These are phyloP conservation scores for Hypoxylon sp. DNA, from an alignment of 2,329 filamentous ascomycete genomes.

Conservation along the genomic window DNA sequence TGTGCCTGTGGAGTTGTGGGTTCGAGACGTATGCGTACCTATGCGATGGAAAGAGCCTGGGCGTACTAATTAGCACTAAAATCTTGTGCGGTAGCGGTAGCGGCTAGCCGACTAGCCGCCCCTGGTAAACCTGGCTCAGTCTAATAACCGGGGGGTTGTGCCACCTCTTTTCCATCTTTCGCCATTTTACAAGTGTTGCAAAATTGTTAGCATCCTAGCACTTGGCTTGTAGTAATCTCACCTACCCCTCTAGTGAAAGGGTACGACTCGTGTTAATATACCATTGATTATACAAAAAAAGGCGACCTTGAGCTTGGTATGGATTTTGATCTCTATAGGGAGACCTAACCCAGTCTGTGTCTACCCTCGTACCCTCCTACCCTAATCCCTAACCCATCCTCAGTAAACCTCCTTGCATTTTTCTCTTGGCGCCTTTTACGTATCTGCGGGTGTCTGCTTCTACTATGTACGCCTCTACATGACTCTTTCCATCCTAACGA, in stretches of 20 bases:
- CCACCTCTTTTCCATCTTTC: not conserved
- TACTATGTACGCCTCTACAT: not conserved
- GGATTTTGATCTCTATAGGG: no score
- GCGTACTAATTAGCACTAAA: constrained; percentile 4
- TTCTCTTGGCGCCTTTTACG: no score
- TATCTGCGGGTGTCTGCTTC: not conserved
- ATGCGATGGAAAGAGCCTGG: constrained; percentile 22
- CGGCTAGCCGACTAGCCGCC: not conserved
- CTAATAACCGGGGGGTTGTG: not conserved
- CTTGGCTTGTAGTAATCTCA: constrained; percentile 35
- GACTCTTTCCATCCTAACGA: not conserved
- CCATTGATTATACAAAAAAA: constrained; percentile 26
- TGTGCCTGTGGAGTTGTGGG: not conserved
- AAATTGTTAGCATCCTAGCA: constrained; percentile 36
- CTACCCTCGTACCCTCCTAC: no score
- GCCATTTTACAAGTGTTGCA: not conserved
- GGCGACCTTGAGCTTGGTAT: not conserved
- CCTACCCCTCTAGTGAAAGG: constrained; percentile 17
- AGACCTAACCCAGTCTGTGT: not conserved
- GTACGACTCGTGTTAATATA: constrained; percentile 29
- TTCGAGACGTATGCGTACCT: not conserved
- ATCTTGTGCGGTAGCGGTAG: constrained; percentile 3
- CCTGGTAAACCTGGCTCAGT: not conserved
- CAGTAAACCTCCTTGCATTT: no score
- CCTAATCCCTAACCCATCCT: no score